These are phyloP conservation scores for Mimosa pudica DNA, from an alignment of 306 rosid genomes.

Conservation along the genomic window DNA sequence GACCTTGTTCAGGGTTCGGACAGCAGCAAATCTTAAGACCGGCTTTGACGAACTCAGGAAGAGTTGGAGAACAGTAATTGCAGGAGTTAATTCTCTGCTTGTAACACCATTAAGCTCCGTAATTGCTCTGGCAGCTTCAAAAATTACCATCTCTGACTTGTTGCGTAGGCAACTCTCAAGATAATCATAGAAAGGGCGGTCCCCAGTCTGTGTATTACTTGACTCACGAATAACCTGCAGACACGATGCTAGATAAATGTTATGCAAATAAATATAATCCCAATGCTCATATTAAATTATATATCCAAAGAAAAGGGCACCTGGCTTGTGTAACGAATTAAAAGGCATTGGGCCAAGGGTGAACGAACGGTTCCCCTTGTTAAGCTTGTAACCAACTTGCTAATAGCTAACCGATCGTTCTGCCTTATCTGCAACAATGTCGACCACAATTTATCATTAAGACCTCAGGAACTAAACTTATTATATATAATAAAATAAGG, in stretches of 20 bases:
- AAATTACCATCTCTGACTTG: constrained; percentile 98
- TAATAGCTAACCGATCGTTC: constrained; percentile 96
- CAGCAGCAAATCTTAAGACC: constrained; percentile 97
- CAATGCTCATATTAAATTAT: constrained; percentile 6
- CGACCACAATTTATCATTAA: constrained; percentile 39
- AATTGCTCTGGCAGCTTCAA: constrained; percentile 98
- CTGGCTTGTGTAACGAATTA: constrained; percentile 98
- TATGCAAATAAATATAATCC: constrained; percentile 22
- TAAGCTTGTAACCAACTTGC: constrained; percentile 97
- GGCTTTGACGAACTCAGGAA: constrained; percentile 97
- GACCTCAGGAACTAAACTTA: constrained; percentile 30
- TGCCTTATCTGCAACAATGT: constrained; percentile 80
- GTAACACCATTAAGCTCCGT: constrained; percentile 92
- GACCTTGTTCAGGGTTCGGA: constrained; percentile 97
- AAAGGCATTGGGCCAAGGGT: constrained; percentile 94
- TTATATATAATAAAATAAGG: constrained; percentile 8
- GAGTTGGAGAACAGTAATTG: constrained; percentile 96
- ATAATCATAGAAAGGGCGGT: constrained; percentile 92
- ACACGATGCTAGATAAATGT: constrained; percentile 23
- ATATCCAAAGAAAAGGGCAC: constrained; percentile 47
- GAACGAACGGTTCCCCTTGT: constrained; percentile 92
- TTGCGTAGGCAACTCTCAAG: constrained; percentile 99
- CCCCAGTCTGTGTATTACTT: constrained; percentile 72
- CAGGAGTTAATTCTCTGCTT: constrained; percentile 89
- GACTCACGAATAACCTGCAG: constrained; percentile 89